These are phyloP conservation scores for Ganoderma lucidum DNA, from an alignment of 1,284 basidiomycete genomes.

Conservation along the genomic window DNA sequence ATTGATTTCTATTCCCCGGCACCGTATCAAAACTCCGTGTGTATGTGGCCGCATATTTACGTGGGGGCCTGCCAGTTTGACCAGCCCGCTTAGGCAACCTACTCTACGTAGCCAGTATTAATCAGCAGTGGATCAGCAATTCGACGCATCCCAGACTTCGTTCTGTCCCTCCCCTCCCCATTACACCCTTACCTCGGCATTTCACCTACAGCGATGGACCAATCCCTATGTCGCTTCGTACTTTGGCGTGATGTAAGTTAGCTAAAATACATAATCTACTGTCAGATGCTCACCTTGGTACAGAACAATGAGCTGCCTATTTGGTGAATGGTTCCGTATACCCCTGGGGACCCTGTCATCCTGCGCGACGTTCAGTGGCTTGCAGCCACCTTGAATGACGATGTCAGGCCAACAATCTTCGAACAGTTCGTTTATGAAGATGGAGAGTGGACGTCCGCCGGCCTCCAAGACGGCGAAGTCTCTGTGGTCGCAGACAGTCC, in stretches of 20 bases:
- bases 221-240: not conserved
- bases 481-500: not conserved
- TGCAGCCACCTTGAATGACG: not conserved
- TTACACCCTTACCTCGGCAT: not conserved
- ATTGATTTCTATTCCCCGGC: too few species aligned
- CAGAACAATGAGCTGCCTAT: not conserved
- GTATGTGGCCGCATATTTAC: too few species aligned
- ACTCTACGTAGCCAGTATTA: too few species aligned
- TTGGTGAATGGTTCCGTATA: not conserved
- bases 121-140: too few species aligned
- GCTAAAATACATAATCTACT: too few species aligned
- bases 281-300: not conserved
- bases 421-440: not conserved
- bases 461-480: not conserved
- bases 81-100: too few species aligned
- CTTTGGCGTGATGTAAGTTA: not conserved
- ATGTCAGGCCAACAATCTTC: not conserved
- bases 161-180: not conserved
- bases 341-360: not conserved
- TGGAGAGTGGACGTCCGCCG: not conserved
- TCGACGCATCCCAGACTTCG: not conserved
- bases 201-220: not conserved
- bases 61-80: too few species aligned
- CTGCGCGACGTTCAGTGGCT: not conserved
- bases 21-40: too few species aligned